Conservation (phyloP, 2,329 filamentous ascomycete genomes). For the Trichoderma pleuroti region DNA sequence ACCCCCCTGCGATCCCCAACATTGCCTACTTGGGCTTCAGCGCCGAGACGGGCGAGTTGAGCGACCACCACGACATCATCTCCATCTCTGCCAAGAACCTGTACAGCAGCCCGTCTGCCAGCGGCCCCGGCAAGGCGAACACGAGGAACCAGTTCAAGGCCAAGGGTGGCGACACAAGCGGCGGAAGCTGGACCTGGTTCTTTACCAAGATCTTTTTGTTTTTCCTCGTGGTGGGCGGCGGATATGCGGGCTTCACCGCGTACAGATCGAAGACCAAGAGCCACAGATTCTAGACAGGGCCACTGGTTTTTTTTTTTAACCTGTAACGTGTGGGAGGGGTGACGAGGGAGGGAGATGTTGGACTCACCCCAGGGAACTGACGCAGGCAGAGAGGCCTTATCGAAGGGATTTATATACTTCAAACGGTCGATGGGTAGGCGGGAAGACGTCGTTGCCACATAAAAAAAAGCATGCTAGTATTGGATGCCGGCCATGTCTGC, state of each 20-base stretch:
- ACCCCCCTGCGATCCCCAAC: slow-evolving; percentile 72
- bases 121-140: slow-evolving; percentile 33
- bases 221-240: slow-evolving; percentile 64
- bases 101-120: slow-evolving; percentile 63
- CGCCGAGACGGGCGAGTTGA: slow-evolving; percentile 91
- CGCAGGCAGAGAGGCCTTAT: not conserved
- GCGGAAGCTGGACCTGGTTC: slow-evolving; percentile 58
- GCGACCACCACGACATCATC: slow-evolving; percentile 97
- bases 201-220: slow-evolving; percentile 82
- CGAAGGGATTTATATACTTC: not conserved
- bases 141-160: slow-evolving; percentile 33
- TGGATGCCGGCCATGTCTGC: not conserved
- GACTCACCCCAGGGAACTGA: not conserved
- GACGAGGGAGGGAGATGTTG: not conserved
- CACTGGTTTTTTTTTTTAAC: not conserved
- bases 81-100: slow-evolving; percentile 82
- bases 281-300: slow-evolving; percentile 49
- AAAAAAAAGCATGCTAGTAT: not conserved
- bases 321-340: not conserved
- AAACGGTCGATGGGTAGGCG: not conserved
- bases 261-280: slow-evolving; percentile 67
- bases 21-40: slow-evolving; percentile 73
- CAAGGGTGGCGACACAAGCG: slow-evolving; percentile 30
- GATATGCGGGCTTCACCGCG: slow-evolving; percentile 80
- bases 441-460: not conserved